These are phyloP conservation scores for Akanthomyces uredinophilus DNA, from an alignment of 2,329 filamentous ascomycete species.

Conservation along the genomic window DNA sequence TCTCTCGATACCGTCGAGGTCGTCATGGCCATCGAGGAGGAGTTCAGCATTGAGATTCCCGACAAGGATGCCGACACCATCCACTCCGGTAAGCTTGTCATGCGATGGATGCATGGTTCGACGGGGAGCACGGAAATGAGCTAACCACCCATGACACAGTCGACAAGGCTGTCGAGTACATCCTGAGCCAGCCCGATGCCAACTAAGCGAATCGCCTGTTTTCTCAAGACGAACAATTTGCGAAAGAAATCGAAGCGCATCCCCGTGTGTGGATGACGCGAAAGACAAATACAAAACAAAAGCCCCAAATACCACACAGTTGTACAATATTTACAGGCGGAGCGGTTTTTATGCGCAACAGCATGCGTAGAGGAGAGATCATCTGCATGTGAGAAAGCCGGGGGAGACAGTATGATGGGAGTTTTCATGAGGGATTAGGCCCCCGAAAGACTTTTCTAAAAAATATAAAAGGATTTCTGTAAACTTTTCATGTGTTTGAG, in stretches of 20 bases:
- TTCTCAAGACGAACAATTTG: neutral
- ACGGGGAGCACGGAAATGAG: neutral
- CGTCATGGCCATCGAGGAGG: slow-evolving; percentile 99
- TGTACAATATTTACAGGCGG: slow-evolving; percentile 59
- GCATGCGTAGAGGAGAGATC: slow-evolving; percentile 55
- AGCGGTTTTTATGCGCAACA: slow-evolving; percentile 69
- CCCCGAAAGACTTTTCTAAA: neutral
- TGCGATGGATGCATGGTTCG: neutral
- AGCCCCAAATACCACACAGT: slow-evolving; percentile 8
- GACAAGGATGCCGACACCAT: slow-evolving; percentile 95
- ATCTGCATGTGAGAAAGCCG: neutral
- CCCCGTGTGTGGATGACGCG: neutral
- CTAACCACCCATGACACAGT: slow-evolving; percentile 48
- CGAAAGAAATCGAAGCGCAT: neutral
- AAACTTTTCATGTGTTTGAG: neutral
- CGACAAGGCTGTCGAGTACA: slow-evolving; percentile 92
- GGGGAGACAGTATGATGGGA: neutral
- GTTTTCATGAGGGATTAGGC: neutral
- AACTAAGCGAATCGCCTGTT: slow-evolving; percentile 41
- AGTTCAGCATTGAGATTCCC: slow-evolving; percentile 89
- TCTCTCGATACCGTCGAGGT: slow-evolving; percentile 98
- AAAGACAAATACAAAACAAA: neutral
- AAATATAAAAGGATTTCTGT: slow-evolving; percentile 12
- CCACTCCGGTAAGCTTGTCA: slow-evolving; percentile 69
- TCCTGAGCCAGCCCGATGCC: slow-evolving; percentile 87